Evolutionary conservation across 2,329 filamentous ascomycete species (phyloP), one percentile per base, ranked within the genome.

Genomic region (Ophiosphaerella herpotricha): DNA sequence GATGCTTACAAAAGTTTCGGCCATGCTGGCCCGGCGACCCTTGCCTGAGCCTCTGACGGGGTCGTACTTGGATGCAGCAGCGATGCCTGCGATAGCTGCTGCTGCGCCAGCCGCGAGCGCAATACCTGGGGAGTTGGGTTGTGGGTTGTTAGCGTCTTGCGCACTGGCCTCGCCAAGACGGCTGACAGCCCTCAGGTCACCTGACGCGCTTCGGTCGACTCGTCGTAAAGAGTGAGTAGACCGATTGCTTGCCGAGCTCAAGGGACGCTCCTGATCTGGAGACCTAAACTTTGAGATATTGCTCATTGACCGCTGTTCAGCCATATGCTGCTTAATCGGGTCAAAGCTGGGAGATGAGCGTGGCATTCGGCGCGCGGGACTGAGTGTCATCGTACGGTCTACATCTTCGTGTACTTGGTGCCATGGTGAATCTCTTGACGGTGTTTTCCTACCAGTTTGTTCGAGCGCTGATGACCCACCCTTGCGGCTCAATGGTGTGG

Each of bases 1-100:
- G 42, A 44, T 51, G 89, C 91, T 88, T 84, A 96, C 91, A 79
- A 89, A 96, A 78, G 96, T 87, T 81, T 96, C 90, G 74, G 90
- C 82, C 90, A 96, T 96, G 77, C 67, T 73, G 60, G 87, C 79
- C 73, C 90, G 89, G 74, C 90, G 89, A 77, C 85, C 86, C 78
- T 91, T 91, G 79, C 90, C 89, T 82, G 91, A 90, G 78, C 93
- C 91, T 75, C 87, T 89, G 76, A 91, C 82, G 66, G 90, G 89
- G 71, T 87, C 88, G 78, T 85, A 83, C 63, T 77, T 81, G 62
- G 81, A 82, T 66, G 80, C 83, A 65, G 74, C 76, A 52, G 77
- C 77, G 57, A 76, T 74, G 52, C 74, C 75, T 52, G 74, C 67
- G 64, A 74, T 71, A 61, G 66, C 66, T 65, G 67, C 64, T 54